Evolutionary conservation across 148 eudicot species (phyloP), one percentile per base, ranked within the genome.

Genomic region (Rhododendron ovatum): DNA sequence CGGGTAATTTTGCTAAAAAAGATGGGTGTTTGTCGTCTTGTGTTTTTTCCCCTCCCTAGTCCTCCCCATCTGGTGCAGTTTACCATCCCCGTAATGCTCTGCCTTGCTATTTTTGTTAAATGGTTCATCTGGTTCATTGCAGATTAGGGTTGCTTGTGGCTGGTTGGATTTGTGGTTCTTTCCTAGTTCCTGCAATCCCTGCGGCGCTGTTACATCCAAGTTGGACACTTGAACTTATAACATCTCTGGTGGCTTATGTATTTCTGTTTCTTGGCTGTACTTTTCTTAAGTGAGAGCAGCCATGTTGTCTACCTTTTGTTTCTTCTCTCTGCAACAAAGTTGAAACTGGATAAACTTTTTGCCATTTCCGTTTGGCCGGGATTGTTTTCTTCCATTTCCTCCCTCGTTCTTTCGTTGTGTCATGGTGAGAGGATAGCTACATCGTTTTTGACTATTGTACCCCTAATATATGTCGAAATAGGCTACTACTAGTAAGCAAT

Each of bases 161-260:
- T 17, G 98, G 99, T 50, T 96, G 99, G 99, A 41, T 95, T 24
- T 91, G 91, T 80, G 99, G 99, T 85, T 94, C 99, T 37, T 82
- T 91, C 83, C 78, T 94, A 82, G 96, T 96, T 41, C 99, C 98
- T 59, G 80, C 86, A 89, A 86, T 96, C 88, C 98, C 99, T 7
- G 79, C 95, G 63, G 91, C 86, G 84, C 83, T 95, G 47, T 75
- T 96, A 79, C 95, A 92, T 24, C 91, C 94, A 61, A 92, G 96
- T 17, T 96, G 99, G 98, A 91, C 93, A 30, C 92, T 96, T 51
- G 99, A 96, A 90, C 98, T 96, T 82, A 91, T 94, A 7, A 96
- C 98, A 30, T 95, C 99, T 48, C 81, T 96, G 82, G 91, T 90
- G 75, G 95, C 87, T 35, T 96, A 89, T 86, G 80, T 94, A 63